Conservation (phyloP, 495 filamentous ascomycete species). For the Hyaloscypha hepaticicola region DNA sequence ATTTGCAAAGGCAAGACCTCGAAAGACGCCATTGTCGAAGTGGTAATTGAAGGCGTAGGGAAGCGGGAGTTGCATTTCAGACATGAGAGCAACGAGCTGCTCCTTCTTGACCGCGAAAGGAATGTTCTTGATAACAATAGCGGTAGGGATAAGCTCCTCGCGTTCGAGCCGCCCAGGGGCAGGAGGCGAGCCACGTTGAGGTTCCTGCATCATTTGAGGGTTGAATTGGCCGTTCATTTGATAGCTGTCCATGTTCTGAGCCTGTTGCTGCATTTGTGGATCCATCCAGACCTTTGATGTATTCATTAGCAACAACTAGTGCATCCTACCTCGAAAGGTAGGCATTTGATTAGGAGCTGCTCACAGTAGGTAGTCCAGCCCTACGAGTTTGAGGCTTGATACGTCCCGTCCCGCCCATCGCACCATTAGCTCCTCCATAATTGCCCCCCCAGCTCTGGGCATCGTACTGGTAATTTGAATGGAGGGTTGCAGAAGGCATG, state of each 20-base stretch:
- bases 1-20: slow-evolving; percentile 95
- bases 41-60: slow-evolving; percentile 99
- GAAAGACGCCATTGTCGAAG: slow-evolving; percentile 97
- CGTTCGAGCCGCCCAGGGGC: slow-evolving; percentile 38
- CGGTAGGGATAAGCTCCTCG: slow-evolving; percentile 93
- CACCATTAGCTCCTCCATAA: slow-evolving; percentile 45
- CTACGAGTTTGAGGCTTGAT: slow-evolving; percentile 43
- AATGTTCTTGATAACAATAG: slow-evolving; percentile 99
- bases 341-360: slow-evolving; percentile 25
- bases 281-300: slow-evolving; percentile 17
- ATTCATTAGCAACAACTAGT: not conserved
- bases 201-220: slow-evolving; percentile 26
- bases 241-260: slow-evolving; percentile 29
- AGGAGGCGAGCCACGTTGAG: slow-evolving; percentile 30
- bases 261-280: slow-evolving; percentile 32
- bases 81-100: slow-evolving; percentile 88
- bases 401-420: slow-evolving; percentile 45
- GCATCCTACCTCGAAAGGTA: not conserved
- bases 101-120: slow-evolving; percentile 98
- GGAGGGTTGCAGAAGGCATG: slow-evolving; percentile 34
- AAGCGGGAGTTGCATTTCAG: slow-evolving; percentile 81
- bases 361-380: slow-evolving; percentile 48
- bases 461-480: slow-evolving; percentile 41
- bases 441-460: slow-evolving; percentile 50
- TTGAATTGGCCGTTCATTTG: slow-evolving; percentile 31